Evolutionary conservation across 2,329 filamentous ascomycete genomes (phyloP).

Genomic region (Talaromyces albobiverticillius): DNA sequence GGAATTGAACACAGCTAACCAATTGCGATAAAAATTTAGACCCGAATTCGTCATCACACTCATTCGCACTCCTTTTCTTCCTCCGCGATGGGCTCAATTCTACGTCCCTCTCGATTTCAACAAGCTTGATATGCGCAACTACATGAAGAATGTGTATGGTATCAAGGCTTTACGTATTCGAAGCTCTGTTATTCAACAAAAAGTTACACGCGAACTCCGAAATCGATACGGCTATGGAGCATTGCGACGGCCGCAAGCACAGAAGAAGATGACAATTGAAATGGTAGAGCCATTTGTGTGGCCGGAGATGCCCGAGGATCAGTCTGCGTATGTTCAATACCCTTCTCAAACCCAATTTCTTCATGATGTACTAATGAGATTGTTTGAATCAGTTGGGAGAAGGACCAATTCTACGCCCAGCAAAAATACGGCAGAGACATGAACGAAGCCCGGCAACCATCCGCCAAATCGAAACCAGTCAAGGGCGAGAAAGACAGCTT

Average conservation of each 20-base stretch:
- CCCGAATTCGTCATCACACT: constrained; percentile 80
- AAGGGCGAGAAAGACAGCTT: constrained; percentile 46
- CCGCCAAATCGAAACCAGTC: constrained; percentile 39
- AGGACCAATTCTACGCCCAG: constrained; percentile 54
- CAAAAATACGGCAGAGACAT: constrained; percentile 47
- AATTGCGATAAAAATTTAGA: constrained; percentile 51
- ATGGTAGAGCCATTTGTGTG: constrained; percentile 84
- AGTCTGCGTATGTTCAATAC: constrained; percentile 50
- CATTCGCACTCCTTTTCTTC: constrained; percentile 67
- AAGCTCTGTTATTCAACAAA: constrained; percentile 72
- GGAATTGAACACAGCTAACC: constrained; percentile 1
- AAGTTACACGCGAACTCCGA: constrained; percentile 48
- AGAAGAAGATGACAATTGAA: constrained; percentile 95
- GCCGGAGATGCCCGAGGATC: constrained; percentile 67
- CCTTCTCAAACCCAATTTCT: too few species aligned
- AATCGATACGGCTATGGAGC: constrained; percentile 46
- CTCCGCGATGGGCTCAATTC: constrained; percentile 83
- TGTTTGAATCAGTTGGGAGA: constrained; percentile 54
- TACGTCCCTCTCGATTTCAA: constrained; percentile 86
- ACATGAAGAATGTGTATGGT: constrained; percentile 81
- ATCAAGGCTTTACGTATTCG: constrained; percentile 72
- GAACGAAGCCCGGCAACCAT: constrained; percentile 32
- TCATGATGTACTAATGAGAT: constrained; percentile 18
- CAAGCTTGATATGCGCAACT: constrained; percentile 95
- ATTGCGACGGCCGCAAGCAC: constrained; percentile 67